A percentile compares a stretch with the other conserved stretches of the same genome.
Conservation (phyloP, 176 grass and related monocot species). For the Oryza coarctata region DNA sequence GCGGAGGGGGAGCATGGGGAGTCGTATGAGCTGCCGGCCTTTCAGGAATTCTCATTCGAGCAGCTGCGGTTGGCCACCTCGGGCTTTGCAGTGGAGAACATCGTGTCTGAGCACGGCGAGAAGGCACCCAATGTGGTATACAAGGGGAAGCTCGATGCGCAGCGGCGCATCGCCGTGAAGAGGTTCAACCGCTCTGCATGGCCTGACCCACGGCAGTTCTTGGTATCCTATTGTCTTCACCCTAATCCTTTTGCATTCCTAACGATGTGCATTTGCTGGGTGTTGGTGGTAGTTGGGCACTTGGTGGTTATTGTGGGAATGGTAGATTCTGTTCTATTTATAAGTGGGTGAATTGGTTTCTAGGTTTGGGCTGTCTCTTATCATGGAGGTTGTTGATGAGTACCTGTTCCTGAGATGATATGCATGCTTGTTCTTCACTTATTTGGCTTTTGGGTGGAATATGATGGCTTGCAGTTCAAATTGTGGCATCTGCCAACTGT, state of each 20-base stretch:
- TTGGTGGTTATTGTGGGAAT: neutral
- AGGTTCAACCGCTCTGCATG: slow-evolving; percentile 89
- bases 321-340: slow-evolving; percentile 24
- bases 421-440: slow-evolving; percentile 28
- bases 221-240: slow-evolving; percentile 47
- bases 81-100: slow-evolving; percentile 79
- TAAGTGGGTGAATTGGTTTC: neutral
- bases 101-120: slow-evolving; percentile 93
- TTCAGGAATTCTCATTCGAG: slow-evolving; percentile 92
- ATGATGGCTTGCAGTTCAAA: slow-evolving; percentile 34
- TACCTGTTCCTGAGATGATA: slow-evolving; percentile 31
- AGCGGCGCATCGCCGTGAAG: slow-evolving; percentile 82
- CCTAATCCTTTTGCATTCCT: neutral
- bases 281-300: neutral
- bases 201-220: slow-evolving; percentile 88
- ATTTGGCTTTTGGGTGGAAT: slow-evolving; percentile 34
- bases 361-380: slow-evolving; percentile 12
- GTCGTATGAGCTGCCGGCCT: slow-evolving; percentile 68
- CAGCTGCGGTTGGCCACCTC: slow-evolving; percentile 84
- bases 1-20: slow-evolving; percentile 67
- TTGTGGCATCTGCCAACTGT: slow-evolving; percentile 37
- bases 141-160: slow-evolving; percentile 92
- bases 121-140: slow-evolving; percentile 98
- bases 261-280: neutral
- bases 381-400: slow-evolving; percentile 35